These are phyloP conservation scores for Mycoemilia scoparia DNA, from an alignment of 192 early-diverging fungal species.

Conservation along the genomic window DNA sequence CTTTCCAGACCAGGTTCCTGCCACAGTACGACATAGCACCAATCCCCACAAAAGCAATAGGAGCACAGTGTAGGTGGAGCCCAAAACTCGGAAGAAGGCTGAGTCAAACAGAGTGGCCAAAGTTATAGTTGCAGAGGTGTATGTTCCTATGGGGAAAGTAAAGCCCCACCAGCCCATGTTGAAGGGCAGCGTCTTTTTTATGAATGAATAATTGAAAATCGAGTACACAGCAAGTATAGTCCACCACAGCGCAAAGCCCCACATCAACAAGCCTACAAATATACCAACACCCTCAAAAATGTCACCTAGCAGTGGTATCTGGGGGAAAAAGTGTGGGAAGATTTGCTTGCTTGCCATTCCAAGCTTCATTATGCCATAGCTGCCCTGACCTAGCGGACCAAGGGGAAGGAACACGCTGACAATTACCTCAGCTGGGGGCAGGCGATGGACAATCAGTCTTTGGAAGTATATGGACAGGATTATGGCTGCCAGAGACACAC, in stretches of 20 bases:
- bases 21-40: conserved; percentile 10
- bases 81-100: conserved; percentile 18
- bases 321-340: conserved; percentile 9
- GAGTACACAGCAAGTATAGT: conserved; percentile 19
- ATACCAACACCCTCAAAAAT: conserved; percentile 13
- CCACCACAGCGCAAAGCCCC: conserved; percentile 32
- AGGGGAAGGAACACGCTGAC: conserved; percentile 28
- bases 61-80: conserved; percentile 14
- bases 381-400: conserved; percentile 30
- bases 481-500: conserved; percentile 20
- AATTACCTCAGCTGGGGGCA: conserved; percentile 32
- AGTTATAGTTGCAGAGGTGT: conserved; percentile 9
- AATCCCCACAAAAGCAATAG: conserved; percentile 13
- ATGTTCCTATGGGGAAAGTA: conserved; percentile 32
- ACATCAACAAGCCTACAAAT: conserved; percentile 18
- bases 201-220: conserved; percentile 7
- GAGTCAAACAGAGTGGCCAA: conserved; percentile 8
- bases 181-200: conserved; percentile 19
- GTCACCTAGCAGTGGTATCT: conserved; percentile 12
- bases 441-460: conserved; percentile 22
- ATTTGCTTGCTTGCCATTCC: conserved; percentile 16
- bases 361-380: conserved; percentile 29
- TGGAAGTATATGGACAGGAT: conserved; percentile 28
- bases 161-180: conserved; percentile 41
- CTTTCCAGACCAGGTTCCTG: conserved; percentile 22